Conservation (phyloP, 2,329 filamentous ascomycete genomes). For the Fusarium anguioides region DNA sequence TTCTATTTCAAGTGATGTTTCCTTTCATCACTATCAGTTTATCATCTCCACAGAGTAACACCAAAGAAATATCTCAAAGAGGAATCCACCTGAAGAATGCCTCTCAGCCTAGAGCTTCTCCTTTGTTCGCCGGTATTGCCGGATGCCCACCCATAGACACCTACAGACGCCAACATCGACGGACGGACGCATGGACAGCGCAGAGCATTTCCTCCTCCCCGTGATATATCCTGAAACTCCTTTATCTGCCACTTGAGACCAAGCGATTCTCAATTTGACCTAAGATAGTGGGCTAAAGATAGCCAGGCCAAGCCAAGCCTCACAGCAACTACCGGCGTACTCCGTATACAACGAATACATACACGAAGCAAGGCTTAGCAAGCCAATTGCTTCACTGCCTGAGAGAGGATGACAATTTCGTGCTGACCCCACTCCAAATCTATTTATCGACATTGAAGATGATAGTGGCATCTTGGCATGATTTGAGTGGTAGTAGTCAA, state of each 20-base stretch:
- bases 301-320: slow-evolving; percentile 18
- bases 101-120: neutral
- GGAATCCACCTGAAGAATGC: neutral
- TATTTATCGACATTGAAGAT: slow-evolving; percentile 29
- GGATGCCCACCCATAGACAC: neutral
- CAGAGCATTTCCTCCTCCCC: neutral
- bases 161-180: slow-evolving; percentile 6
- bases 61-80: neutral
- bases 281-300: slow-evolving; percentile 26
- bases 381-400: slow-evolving; percentile 4
- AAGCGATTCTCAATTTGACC: slow-evolving; percentile 2
- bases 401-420: slow-evolving; percentile 7
- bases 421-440: slow-evolving; percentile 9
- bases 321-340: slow-evolving; percentile 17
- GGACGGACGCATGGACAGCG: slow-evolving; percentile 14
- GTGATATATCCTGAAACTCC: slow-evolving; percentile 32
- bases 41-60: too few relatives aligned
- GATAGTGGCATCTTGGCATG: slow-evolving; percentile 29
- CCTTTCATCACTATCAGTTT: neutral
- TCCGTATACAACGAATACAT: neutral
- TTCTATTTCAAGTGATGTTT: neutral
- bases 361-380: too few relatives aligned
- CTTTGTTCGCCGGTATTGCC: neutral
- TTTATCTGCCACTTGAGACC: slow-evolving; percentile 8
- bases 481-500: neutral